These are phyloP conservation scores for Smittium culicis DNA, from an alignment of 371 early-diverging fungal genomes.

Conservation along the genomic window DNA sequence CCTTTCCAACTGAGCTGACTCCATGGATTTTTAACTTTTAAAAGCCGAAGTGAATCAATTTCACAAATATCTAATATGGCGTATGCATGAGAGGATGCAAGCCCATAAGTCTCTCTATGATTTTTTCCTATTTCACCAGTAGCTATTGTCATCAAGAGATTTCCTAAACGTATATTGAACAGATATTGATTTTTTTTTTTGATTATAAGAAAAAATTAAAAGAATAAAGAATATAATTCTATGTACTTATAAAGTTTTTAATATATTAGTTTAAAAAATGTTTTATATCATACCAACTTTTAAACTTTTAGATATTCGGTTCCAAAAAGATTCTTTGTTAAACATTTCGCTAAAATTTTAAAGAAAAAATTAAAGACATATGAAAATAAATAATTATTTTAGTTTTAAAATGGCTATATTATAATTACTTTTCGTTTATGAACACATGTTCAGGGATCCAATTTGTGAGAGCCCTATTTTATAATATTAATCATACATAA, in stretches of 20 bases:
- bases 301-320: slow-evolving; percentile 48
- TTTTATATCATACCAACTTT: slow-evolving; percentile 42
- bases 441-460: slow-evolving; percentile 89
- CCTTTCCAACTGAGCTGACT: slow-evolving; percentile 76
- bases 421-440: slow-evolving; percentile 37
- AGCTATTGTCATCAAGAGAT: slow-evolving; percentile 21
- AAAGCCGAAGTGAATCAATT: slow-evolving; percentile 19
- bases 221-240: too few relatives aligned
- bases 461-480: slow-evolving; percentile 75
- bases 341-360: not conserved
- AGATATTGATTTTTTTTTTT: slow-evolving; percentile 1
- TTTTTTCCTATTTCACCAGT: slow-evolving; percentile 44
- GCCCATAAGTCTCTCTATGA: slow-evolving; percentile 49
- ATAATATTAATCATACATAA: too few relatives aligned
- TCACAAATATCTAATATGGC: slow-evolving; percentile 51
- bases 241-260: too few relatives aligned
- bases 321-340: slow-evolving; percentile 18
- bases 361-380: not conserved
- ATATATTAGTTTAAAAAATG: not conserved
- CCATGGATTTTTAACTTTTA: slow-evolving; percentile 83
- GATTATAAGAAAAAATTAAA: too few relatives aligned
- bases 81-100: slow-evolving; percentile 80
- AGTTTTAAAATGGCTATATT: too few relatives aligned
- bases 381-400: too few relatives aligned
- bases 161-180: slow-evolving; percentile 14